Evolutionary conservation across 768 basidiomycete species (phyloP).

Genomic region (Mrakia blollopis): DNA sequence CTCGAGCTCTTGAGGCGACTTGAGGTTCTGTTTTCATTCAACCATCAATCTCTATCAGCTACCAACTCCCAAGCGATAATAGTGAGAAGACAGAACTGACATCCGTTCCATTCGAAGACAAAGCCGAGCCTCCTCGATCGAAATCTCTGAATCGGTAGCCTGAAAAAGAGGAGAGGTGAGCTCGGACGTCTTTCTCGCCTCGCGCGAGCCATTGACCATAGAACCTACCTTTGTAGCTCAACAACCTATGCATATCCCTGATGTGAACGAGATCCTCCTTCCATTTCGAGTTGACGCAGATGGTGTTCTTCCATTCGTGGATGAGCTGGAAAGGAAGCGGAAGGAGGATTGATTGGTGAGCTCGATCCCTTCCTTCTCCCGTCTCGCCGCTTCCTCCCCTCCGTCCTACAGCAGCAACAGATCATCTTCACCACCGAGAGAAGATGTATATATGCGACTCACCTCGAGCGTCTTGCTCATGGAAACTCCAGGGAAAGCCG

Average conservation of each 20-base stretch:
- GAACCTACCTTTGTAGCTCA: conserved; percentile 76
- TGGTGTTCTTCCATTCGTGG: conserved; percentile 87
- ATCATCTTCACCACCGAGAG: neutral
- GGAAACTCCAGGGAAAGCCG: conserved; percentile 86
- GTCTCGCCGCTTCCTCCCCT: neutral
- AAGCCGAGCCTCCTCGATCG: conserved; percentile 42
- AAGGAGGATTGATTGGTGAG: neutral
- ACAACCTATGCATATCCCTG: conserved; percentile 89
- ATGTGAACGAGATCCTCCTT: conserved; percentile 96
- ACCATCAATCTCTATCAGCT: neutral
- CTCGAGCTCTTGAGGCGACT: conserved; percentile 93
- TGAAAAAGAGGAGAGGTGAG: conserved; percentile 27
- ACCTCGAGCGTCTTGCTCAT: conserved; percentile 87
- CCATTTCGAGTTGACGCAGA: conserved; percentile 82
- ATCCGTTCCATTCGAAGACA: conserved; percentile 46
- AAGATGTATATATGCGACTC: neutral
- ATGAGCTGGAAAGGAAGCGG: conserved; percentile 53
- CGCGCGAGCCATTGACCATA: neutral
- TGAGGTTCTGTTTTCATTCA: conserved; percentile 61
- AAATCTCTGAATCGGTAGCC: conserved; percentile 50
- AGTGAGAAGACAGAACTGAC: conserved; percentile 33
- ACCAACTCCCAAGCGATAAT: neutral
- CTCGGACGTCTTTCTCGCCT: neutral
- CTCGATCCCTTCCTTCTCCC: neutral
- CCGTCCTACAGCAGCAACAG: too few species aligned